Conservation (phyloP, 495 filamentous ascomycete genomes). For the Cladorrhinum samala region DNA sequence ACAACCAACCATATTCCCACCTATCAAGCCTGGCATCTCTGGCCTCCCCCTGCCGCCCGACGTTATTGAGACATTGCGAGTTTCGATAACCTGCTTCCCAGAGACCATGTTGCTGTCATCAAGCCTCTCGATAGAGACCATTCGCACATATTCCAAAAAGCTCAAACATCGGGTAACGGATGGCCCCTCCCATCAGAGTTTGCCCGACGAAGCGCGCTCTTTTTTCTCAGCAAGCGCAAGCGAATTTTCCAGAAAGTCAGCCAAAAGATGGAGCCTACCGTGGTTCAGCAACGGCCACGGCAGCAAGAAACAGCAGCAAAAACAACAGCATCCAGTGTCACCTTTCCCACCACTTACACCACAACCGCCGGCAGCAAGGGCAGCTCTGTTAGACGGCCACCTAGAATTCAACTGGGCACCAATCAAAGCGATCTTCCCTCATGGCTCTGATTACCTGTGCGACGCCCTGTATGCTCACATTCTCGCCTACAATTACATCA, state of each 20-base stretch:
- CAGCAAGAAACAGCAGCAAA: constrained; percentile 8
- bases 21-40: not conserved
- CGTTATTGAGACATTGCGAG: constrained; percentile 35
- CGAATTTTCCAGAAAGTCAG: not conserved
- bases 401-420: constrained; percentile 32
- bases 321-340: constrained; percentile 5
- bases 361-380: not conserved
- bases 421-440: constrained; percentile 54
- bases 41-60: constrained; percentile 36
- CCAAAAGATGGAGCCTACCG: constrained; percentile 21
- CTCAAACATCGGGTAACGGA: constrained; percentile 26
- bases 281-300: constrained; percentile 15
- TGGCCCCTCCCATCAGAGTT: not conserved
- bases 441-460: constrained; percentile 48
- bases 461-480: constrained; percentile 60
- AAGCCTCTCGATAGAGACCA: constrained; percentile 41
- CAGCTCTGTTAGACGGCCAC: not conserved
- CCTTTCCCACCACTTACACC: too few species aligned
- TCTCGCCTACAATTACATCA: constrained; percentile 56
- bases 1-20: not conserved
- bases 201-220: constrained; percentile 11
- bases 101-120: constrained; percentile 42
- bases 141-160: constrained; percentile 40
- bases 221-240: constrained; percentile 15
- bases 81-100: constrained; percentile 38